These are phyloP conservation scores for Strobilomyces confusus DNA, from an alignment of 768 basidiomycete species.

Conservation along the genomic window DNA sequence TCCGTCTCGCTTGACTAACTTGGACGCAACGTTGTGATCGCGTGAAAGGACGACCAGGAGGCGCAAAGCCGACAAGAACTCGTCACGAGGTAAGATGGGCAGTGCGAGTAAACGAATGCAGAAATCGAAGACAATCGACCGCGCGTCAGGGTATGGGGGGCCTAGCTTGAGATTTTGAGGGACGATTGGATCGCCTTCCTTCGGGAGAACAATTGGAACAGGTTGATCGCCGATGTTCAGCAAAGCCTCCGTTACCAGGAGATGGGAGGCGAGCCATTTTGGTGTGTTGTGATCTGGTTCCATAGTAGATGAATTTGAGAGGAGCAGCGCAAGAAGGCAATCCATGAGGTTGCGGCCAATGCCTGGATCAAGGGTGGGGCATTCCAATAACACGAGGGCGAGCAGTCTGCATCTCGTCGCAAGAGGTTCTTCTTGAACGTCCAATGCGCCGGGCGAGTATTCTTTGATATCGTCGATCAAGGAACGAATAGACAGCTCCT, in stretches of 20 bases:
- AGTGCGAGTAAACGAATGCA: conserved; percentile 67
- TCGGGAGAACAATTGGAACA: conserved; percentile 57
- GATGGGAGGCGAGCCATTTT: conserved; percentile 82
- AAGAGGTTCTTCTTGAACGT: conserved; percentile 70
- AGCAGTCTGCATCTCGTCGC: conserved; percentile 82
- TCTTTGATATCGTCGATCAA: conserved; percentile 75
- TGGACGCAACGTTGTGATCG: conserved; percentile 56
- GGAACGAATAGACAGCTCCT: conserved; percentile 61
- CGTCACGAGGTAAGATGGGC: conserved; percentile 67
- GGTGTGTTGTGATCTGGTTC: conserved; percentile 59
- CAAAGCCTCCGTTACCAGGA: conserved; percentile 83
- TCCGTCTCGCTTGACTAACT: conserved; percentile 68
- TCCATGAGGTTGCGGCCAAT: conserved; percentile 64
- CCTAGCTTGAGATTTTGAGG: conserved; percentile 53
- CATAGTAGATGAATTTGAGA: conserved; percentile 49
- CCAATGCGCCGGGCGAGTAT: conserved; percentile 61
- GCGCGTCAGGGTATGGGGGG: conserved; percentile 58
- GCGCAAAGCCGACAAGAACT: conserved; percentile 76
- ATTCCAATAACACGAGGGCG: conserved; percentile 78
- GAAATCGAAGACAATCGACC: conserved; percentile 68
- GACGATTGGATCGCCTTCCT: conserved; percentile 61
- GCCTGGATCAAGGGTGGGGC: conserved; percentile 52
- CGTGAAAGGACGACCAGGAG: conserved; percentile 83
- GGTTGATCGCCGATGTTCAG: conserved; percentile 76
- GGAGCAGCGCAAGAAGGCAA: conserved; percentile 59